Conservation (phyloP, 768 basidiomycete species). For the Obba rivulosa region DNA sequence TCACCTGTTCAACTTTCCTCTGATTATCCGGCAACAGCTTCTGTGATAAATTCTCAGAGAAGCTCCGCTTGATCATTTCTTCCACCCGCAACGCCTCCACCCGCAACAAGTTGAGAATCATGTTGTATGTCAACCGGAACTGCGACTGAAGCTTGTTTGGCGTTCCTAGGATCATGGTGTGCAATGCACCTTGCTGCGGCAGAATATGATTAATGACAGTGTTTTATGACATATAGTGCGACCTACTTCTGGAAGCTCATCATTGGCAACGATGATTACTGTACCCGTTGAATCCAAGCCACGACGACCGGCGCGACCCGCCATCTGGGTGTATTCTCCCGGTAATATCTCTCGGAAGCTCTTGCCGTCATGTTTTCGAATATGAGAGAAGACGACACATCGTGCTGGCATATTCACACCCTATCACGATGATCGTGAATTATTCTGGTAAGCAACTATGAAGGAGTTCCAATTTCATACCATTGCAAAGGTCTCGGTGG, state of each 20-base stretch:
- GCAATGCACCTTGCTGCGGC: conserved; percentile 65
- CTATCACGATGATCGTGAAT: conserved; percentile 32
- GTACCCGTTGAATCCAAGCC: conserved; percentile 94
- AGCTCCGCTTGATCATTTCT: conserved; percentile 99
- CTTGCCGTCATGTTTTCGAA: conserved; percentile 92
- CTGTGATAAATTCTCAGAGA: conserved; percentile 97
- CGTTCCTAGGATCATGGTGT: conserved; percentile 90
- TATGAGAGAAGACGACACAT: conserved; percentile 94
- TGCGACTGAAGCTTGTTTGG: conserved; percentile 92
- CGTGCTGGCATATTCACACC: conserved; percentile 99
- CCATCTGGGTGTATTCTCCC: conserved; percentile 98
- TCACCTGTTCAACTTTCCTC: conserved; percentile 76
- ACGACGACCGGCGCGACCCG: conserved; percentile 93
- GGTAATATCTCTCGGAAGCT: conserved; percentile 87
- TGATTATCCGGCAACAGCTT: conserved; percentile 90
- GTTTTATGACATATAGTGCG: background rate
- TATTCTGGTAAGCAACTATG: conserved; percentile 1
- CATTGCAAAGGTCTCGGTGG: conserved; percentile 99
- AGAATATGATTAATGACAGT: background rate
- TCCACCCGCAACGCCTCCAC: conserved; percentile 96
- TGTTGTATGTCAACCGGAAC: conserved; percentile 97
- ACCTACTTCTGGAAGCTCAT: conserved; percentile 80
- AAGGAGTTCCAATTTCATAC: conserved; percentile 35
- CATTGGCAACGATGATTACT: conserved; percentile 83
- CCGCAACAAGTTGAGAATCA: conserved; percentile 94